Evolutionary conservation across 495 filamentous ascomycete species (phyloP).

Genomic region (Penicillium taxi): DNA sequence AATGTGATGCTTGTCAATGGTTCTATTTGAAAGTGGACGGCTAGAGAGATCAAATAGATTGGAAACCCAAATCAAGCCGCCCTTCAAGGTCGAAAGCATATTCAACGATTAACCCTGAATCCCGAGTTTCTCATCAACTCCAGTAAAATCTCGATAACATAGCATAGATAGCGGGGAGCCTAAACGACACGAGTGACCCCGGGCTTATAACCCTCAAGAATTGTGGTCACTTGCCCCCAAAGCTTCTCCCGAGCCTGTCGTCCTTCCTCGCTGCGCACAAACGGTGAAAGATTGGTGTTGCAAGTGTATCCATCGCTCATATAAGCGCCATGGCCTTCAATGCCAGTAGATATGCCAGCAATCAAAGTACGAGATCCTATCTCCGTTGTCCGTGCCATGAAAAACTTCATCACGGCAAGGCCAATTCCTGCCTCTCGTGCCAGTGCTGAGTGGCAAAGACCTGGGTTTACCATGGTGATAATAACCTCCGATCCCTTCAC

Average conservation of each 20-base stretch:
- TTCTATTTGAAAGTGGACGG: too few relatives aligned
- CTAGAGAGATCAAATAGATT: too few relatives aligned
- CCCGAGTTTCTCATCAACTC: too few relatives aligned
- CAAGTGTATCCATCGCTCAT: constrained; percentile 26
- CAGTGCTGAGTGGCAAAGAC: constrained; percentile 41
- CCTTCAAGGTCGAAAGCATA: too few relatives aligned
- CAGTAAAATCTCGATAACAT: too few relatives aligned
- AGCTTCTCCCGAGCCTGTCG: constrained; percentile 40
- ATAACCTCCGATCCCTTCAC: constrained; percentile 33
- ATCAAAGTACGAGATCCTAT: constrained; percentile 42
- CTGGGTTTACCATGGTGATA: constrained; percentile 47
- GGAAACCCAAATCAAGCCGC: too few relatives aligned
- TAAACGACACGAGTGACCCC: constrained; percentile 38
- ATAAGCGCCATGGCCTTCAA: constrained; percentile 42
- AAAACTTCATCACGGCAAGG: constrained; percentile 11
- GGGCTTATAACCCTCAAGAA: constrained; percentile 41
- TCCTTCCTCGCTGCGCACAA: constrained; percentile 34
- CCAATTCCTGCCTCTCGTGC: constrained; percentile 21
- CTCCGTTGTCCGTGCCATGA: constrained; percentile 39
- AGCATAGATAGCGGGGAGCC: too few relatives aligned
- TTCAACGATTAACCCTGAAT: too few relatives aligned
- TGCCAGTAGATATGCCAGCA: constrained; percentile 26
- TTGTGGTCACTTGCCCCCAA: constrained; percentile 43
- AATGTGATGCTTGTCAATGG: too few relatives aligned
- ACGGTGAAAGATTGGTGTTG: constrained; percentile 18